Conservation (phyloP, 1,284 basidiomycete species). For the Cryptococcus wingfieldii region DNA sequence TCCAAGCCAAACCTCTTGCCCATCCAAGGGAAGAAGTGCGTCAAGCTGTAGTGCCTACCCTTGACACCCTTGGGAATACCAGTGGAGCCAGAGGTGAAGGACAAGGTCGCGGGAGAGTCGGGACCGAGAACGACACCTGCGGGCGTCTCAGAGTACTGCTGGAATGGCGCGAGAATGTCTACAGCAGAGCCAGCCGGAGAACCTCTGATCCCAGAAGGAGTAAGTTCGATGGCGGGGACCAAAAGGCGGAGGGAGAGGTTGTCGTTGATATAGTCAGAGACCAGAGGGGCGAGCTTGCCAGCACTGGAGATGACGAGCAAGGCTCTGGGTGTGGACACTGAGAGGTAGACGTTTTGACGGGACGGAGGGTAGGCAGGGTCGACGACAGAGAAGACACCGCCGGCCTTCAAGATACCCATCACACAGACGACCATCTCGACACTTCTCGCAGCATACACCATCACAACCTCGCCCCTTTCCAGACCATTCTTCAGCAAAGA, state of each 20-base stretch:
- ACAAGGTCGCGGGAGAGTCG: conserved; percentile 90
- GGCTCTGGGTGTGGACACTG: conserved; percentile 90
- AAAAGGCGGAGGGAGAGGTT: conserved; percentile 87
- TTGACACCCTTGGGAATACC: conserved; percentile 97
- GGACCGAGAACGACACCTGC: conserved; percentile 84
- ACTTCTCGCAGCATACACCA: conserved; percentile 96
- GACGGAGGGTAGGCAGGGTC: conserved; percentile 96
- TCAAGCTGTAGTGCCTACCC: conserved; percentile 91
- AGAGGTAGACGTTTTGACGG: conserved; percentile 91
- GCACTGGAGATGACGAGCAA: conserved; percentile 89
- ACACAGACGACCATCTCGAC: conserved; percentile 97
- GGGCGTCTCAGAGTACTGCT: conserved; percentile 48
- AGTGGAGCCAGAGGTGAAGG: conserved; percentile 96
- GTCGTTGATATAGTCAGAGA: conserved; percentile 76
- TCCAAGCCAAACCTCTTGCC: conserved; percentile 76
- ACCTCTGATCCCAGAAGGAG: conserved; percentile 64
- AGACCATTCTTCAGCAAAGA: conserved; percentile 81
- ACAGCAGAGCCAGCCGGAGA: conserved; percentile 50
- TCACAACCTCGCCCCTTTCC: conserved; percentile 92
- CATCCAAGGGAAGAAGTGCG: conserved; percentile 99
- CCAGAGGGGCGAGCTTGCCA: conserved; percentile 72
- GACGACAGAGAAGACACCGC: conserved; percentile 96
- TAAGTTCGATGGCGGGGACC: conserved; percentile 81
- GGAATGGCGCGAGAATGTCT: conserved; percentile 49
- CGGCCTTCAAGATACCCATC: conserved; percentile 93